Evolutionary conservation across 2,329 filamentous ascomycete species (phyloP), one percentile per base, ranked within the genome.

Genomic region (Cercospora beticola): DNA sequence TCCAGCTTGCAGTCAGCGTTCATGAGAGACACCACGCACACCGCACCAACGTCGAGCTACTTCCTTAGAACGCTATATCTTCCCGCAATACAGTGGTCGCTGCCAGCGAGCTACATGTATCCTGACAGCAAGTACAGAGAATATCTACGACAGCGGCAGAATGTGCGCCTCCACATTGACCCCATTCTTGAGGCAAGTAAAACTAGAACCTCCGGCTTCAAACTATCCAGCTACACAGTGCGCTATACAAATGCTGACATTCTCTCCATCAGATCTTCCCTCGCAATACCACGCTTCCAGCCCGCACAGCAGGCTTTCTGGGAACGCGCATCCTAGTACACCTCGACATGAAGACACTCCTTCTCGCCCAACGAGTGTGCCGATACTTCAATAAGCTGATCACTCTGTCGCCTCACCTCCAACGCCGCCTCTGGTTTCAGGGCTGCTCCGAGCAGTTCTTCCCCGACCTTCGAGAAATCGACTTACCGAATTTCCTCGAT

Each of bases 241-340:
- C 31, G 52, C n/a, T 69, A 26, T 28, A 66, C 33, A 64, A 64
- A 26, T 21, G 28, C 36, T 73, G 52, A 28, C 40, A 16, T n/a
- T 43, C 18, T 18, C 52, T 33, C 30, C 16, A 54, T 18, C 61
- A 65, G 62, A 26, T 65, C 36, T 65, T 65, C 62, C 33, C 49
- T 30, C 33, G 49, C 18, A 58, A n/a, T 8, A 26, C 7, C 12
- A 26, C 12, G 12, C 31, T 43, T 14, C 14, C 54, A 10, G 21
- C 30, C 16, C 31, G 62, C 43, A 58, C 62, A 31, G 54, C 36
- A 26, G 56, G 46, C 3, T 18, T 31, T 3, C 7, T 66, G 6
- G 40, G 21, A 14, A 46, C 36, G 9, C 43, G 30, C 8, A 66
- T 66, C 30, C 18, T 66, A 6, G 12, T 12, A 5, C 26, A 54